Evolutionary conservation across 805 yeast species (phyloP).

Genomic region (Saccharomycopsis babjevae): DNA sequence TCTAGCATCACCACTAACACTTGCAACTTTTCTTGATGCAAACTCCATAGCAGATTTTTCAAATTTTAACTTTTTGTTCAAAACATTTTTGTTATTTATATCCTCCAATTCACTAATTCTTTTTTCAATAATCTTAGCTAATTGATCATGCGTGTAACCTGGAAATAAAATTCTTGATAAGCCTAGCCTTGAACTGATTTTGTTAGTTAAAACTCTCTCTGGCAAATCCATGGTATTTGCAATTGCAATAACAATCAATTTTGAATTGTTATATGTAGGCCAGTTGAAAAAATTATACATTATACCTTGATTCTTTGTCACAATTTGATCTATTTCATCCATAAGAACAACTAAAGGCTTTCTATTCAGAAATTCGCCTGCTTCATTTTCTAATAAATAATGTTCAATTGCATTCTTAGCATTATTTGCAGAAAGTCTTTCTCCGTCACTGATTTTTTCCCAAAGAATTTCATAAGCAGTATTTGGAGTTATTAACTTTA

Average conservation of each 20-base stretch:
- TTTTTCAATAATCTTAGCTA: conserved; percentile 62
- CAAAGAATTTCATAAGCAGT: conserved; percentile 77
- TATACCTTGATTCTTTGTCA: conserved; percentile 70
- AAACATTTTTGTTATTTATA: conserved; percentile 29
- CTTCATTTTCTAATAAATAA: conserved; percentile 39
- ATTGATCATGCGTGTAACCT: conserved; percentile 75
- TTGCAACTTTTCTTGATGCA: conserved; percentile 89
- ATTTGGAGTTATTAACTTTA: conserved; percentile 70
- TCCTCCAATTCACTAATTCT: conserved; percentile 39
- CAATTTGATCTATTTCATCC: conserved; percentile 91
- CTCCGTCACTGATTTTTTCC: conserved; percentile 61
- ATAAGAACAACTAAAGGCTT: conserved; percentile 64
- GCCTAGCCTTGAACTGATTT: conserved; percentile 86
- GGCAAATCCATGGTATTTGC: conserved; percentile 98
- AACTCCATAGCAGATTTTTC: conserved; percentile 74
- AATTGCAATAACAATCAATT: conserved; percentile 79
- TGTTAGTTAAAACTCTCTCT: conserved; percentile 76
- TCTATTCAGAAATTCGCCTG: conserved; percentile 23
- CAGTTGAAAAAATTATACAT: conserved; percentile 96
- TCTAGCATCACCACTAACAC: conserved; percentile 96
- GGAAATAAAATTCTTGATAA: conserved; percentile 76
- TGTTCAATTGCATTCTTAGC: conserved; percentile 62
- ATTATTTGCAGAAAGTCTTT: conserved; percentile 46
- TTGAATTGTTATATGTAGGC: conserved; percentile 80
- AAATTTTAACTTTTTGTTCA: conserved; percentile 35